These are phyloP conservation scores for Colletotrichum chlorophyti DNA, from an alignment of 2,329 filamentous ascomycete genomes.

Conservation along the genomic window DNA sequence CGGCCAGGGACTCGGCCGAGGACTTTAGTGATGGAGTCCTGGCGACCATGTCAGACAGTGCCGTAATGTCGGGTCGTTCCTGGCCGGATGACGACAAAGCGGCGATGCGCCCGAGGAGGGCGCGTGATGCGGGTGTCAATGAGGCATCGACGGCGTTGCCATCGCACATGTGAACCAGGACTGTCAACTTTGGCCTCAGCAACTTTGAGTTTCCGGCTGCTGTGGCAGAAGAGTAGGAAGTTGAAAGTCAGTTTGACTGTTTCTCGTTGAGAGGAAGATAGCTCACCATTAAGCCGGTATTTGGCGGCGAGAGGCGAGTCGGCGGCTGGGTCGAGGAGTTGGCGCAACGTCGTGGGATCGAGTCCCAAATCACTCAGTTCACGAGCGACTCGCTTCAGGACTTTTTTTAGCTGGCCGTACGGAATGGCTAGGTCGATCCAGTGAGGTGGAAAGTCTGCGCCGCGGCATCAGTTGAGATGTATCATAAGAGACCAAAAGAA, in stretches of 20 bases:
- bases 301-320: slow-evolving; percentile 54
- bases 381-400: slow-evolving; percentile 78
- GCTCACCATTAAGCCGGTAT: slow-evolving; percentile 61
- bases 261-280: background rate
- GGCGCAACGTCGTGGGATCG: slow-evolving; percentile 72
- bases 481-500: too few species aligned
- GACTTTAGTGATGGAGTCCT: background rate
- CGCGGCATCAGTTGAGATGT: background rate
- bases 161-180: slow-evolving; percentile 71
- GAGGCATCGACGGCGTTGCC: slow-evolving; percentile 73
- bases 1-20: background rate
- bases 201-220: slow-evolving; percentile 47
- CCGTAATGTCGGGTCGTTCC: background rate
- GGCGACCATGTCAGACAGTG: background rate
- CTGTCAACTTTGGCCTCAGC: slow-evolving; percentile 73
- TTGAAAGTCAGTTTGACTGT: too few species aligned
- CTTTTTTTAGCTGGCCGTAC: slow-evolving; percentile 87
- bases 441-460: slow-evolving; percentile 71
- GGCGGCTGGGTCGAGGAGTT: slow-evolving; percentile 63
- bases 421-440: slow-evolving; percentile 80
- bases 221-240: too few species aligned
- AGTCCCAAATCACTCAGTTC: slow-evolving; percentile 77
- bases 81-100: slow-evolving; percentile 32
- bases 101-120: slow-evolving; percentile 68
- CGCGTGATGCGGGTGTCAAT: slow-evolving; percentile 69